Evolutionary conservation across 225 moss, liverwort and hornwort species (phyloP), one percentile per base, ranked within the genome.

Genomic region (Polytrichum commune): DNA sequence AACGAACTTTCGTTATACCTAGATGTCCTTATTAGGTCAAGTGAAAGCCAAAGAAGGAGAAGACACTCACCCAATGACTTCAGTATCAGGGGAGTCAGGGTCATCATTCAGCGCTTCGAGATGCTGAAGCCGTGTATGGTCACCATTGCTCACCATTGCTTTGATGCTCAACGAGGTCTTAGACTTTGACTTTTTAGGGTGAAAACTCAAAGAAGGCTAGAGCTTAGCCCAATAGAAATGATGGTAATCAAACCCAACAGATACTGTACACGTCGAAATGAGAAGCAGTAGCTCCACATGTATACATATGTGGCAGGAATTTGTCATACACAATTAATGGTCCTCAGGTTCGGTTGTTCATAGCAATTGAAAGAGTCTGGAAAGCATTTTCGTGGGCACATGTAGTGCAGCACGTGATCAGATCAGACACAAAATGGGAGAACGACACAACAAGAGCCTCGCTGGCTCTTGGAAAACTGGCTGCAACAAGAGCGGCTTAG

Each of bases 31-130:
- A 2, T 9, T 38, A 9, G 2, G 38, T 38, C 9, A 38, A 38
- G 38, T 2, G 62, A 56, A 63, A 64, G 58, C n/a, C 56, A 73
- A 35, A 19, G 24, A 26, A 72, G 33, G 24, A 33, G 29, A 74
- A 55, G 69, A 55, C 64, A 83, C 93, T 89, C 79, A 93, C 96
- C 96, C 96, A 57, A 92, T 66, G 38, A 90, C 89, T 74, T 93
- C 87, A 61, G 87, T 74, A 69, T 87, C 93, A 53, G 93, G 96
- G 63, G 93, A 94, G 27, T 97, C 96, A 1, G 96, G 96, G 77
- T 93, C 96, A 63, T 97, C 96, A 69, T 35, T 79, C 38, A 77
- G 38, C 29, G 72, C 80, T 13, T 85, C 88, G 23, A 84, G 86
- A 68, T 92, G 96, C 55, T 87, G 73, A 65, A 93, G 84, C 80